phyloP scores from a whole-genome alignment of 2,329 filamentous ascomycete genomes.

The Epichloe scottii region DNA sequence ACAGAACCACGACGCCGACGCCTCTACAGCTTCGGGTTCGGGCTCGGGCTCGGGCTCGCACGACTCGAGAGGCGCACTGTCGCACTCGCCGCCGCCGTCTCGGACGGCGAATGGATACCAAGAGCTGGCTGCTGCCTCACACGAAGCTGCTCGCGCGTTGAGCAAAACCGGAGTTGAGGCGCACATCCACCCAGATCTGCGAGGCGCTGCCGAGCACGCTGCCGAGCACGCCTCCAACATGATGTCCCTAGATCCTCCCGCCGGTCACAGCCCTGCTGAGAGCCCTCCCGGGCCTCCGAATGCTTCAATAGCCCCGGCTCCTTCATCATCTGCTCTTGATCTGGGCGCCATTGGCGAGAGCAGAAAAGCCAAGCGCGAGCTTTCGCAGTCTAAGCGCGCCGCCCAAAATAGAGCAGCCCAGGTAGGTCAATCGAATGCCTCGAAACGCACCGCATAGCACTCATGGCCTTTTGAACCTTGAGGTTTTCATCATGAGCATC shows the following conservation, averaged over 20 bases:
- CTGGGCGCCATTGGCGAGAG: constrained; percentile 33
- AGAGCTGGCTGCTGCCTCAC: constrained; percentile 22
- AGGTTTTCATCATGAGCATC: neutral
- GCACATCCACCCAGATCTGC: constrained; percentile 37
- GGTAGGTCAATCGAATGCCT: constrained; percentile 37
- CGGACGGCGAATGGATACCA: constrained; percentile 34
- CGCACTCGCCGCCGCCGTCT: constrained; percentile 16
- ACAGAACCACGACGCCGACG: constrained; percentile 25
- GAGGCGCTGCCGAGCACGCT: constrained; percentile 18
- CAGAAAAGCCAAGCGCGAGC: constrained; percentile 73
- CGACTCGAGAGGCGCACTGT: constrained; percentile 18
- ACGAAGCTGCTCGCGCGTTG: constrained; percentile 22
- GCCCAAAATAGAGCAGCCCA: constrained; percentile 95
- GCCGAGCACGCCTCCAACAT: constrained; percentile 19
- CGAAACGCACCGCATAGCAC: neutral
- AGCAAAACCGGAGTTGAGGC: constrained; percentile 28
- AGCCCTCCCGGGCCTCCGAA: constrained; percentile 15
- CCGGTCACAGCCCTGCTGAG: constrained; percentile 19
- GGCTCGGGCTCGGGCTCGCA: constrained; percentile 7
- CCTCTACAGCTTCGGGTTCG: constrained; percentile 13
- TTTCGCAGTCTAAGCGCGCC: constrained; percentile 91
- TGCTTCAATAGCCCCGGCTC: constrained; percentile 20
- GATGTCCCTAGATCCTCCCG: constrained; percentile 25
- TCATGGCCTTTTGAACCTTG: neutral
- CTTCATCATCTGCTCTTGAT: constrained; percentile 14